Evolutionary conservation across 805 yeast species (phyloP).

Genomic region (Blastobotrys americana): DNA sequence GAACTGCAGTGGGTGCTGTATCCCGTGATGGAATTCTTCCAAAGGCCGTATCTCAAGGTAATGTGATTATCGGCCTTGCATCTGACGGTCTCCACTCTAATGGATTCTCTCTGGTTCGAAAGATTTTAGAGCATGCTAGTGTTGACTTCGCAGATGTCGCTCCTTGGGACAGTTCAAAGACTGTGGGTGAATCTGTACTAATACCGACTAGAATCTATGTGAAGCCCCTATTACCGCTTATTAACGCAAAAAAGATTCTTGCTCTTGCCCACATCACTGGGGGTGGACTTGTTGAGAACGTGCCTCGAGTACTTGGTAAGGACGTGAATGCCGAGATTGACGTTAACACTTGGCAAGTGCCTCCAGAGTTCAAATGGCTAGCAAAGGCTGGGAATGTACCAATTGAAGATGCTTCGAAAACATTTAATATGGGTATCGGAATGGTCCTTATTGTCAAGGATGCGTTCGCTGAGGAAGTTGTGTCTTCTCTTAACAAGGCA

Average conservation of each 20-base stretch:
- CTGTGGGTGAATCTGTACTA: constrained; percentile 80
- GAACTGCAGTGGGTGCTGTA: constrained; percentile 98
- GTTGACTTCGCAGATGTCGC: constrained; percentile 64
- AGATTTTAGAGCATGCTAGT: constrained; percentile 74
- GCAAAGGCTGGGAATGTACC: constrained; percentile 91
- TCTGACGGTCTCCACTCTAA: constrained; percentile 96
- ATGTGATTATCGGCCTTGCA: constrained; percentile 75
- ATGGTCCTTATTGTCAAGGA: constrained; percentile 82
- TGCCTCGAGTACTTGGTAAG: constrained; percentile 88
- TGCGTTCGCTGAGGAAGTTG: constrained; percentile 54
- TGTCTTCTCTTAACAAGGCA: constrained; percentile 46
- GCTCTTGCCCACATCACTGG: constrained; percentile 98
- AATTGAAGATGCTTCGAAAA: constrained; percentile 71
- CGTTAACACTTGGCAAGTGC: constrained; percentile 72
- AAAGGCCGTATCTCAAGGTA: constrained; percentile 65
- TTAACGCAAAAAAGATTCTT: constrained; percentile 57
- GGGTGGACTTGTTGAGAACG: constrained; percentile 94
- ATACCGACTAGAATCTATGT: constrained; percentile 94
- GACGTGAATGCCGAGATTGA: constrained; percentile 75
- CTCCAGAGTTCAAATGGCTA: constrained; percentile 88
- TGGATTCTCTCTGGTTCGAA: constrained; percentile 92
- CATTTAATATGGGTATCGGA: constrained; percentile 94
- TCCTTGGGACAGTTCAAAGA: constrained; percentile 70
- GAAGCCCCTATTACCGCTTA: constrained; percentile 72
- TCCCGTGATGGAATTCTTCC: constrained; percentile 70